Evolutionary conservation across 306 rosid species (phyloP).

Genomic region (Astragalus membranaceus): DNA sequence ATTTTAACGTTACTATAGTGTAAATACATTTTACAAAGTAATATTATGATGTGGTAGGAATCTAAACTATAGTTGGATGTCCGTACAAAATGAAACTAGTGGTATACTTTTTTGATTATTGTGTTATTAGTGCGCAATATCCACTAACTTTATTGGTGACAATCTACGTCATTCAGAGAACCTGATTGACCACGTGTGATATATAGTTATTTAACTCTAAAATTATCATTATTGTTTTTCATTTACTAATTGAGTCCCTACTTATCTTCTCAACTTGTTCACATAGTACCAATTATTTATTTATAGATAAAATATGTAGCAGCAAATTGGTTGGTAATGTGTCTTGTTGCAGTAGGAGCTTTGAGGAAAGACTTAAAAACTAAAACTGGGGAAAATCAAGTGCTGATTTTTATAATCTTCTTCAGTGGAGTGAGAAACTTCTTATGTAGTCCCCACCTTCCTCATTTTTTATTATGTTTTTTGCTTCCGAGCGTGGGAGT

Average conservation of each 20-base stretch:
- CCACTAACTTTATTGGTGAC: too few species aligned
- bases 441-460: slow-evolving; percentile 18
- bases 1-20: neutral
- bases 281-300: neutral
- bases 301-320: slow-evolving; percentile 1
- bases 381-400: slow-evolving; percentile 1
- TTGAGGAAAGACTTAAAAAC: slow-evolving; percentile 1
- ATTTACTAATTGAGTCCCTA: neutral
- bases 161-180: too few species aligned
- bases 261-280: slow-evolving; percentile 17
- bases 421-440: slow-evolving; percentile 2
- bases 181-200: too few species aligned
- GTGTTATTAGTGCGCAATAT: too few species aligned
- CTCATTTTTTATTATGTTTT: neutral
- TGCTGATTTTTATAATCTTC: slow-evolving; percentile 3
- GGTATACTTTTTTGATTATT: too few species aligned
- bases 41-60: neutral
- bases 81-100: too few species aligned
- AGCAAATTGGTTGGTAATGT: slow-evolving; percentile 12
- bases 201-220: neutral
- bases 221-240: neutral
- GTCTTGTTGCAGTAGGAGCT: slow-evolving; percentile 3
- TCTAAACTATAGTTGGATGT: too few species aligned
- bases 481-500: neutral
- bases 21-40: neutral